phyloP scores from a whole-genome alignment of 352 stramenopile genomes.

The Pythium insidiosum region DNA sequence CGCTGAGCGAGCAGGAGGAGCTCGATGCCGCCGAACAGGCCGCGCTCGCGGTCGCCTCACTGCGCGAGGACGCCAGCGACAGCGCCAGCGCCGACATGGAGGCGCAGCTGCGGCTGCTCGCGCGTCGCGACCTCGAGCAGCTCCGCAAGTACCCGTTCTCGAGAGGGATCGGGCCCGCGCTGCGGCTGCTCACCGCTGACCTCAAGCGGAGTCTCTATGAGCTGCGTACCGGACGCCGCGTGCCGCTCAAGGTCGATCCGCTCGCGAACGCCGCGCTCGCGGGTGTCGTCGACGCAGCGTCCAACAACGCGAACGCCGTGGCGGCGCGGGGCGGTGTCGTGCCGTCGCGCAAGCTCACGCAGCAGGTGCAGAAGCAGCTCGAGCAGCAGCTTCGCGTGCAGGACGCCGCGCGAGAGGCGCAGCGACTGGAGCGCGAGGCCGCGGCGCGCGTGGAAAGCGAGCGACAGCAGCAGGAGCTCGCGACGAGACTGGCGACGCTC shows the following conservation, averaged over 20 bases:
- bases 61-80: neutral
- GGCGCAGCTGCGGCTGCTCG: conserved; percentile 9
- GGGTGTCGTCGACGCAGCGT: conserved; percentile 6
- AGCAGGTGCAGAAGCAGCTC: conserved; percentile 30
- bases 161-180: conserved; percentile 22
- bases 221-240: conserved; percentile 29
- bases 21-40: conserved; percentile 27
- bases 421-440: conserved; percentile 11
- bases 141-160: conserved; percentile 57
- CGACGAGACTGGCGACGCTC: conserved; percentile 28
- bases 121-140: conserved; percentile 29
- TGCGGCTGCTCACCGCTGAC: conserved; percentile 27
- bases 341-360: conserved; percentile 40
- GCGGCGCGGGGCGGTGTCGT: neutral
- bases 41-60: conserved; percentile 3
- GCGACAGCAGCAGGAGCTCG: conserved; percentile 26
- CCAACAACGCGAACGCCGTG: neutral
- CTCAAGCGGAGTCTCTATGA: conserved; percentile 35
- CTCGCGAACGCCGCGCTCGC: conserved; percentile 22
- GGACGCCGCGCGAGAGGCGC: conserved; percentile 5
- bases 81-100: conserved; percentile 12
- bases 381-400: conserved; percentile 33
- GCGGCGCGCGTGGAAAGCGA: conserved; percentile 25
- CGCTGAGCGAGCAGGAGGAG: conserved; percentile 51
- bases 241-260: conserved; percentile 47